Conservation (phyloP, 768 basidiomycete species). For the Termitomyces sp. region DNA sequence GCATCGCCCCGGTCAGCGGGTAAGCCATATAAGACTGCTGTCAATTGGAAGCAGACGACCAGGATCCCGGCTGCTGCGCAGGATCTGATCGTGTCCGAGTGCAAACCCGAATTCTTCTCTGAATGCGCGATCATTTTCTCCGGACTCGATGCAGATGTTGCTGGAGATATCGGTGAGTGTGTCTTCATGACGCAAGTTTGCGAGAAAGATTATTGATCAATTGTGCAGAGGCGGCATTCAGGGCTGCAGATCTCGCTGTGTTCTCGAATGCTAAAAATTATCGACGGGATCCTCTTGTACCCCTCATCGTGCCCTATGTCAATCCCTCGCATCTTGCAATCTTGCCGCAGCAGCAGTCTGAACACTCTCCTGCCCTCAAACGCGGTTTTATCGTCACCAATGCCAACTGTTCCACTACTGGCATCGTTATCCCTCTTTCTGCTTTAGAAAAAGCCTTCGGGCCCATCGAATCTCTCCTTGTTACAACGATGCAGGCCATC, state of each 20-base stretch:
- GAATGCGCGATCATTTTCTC: slow-evolving; percentile 90
- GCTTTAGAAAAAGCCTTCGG: slow-evolving; percentile 90
- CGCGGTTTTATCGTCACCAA: slow-evolving; percentile 97
- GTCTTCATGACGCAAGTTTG: neutral
- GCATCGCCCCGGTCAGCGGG: slow-evolving; percentile 87
- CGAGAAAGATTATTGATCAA: slow-evolving; percentile 1
- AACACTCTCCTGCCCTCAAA: slow-evolving; percentile 60
- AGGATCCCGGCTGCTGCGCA: slow-evolving; percentile 65
- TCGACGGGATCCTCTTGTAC: slow-evolving; percentile 86
- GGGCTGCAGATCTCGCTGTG: slow-evolving; percentile 81
- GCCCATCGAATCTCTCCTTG: slow-evolving; percentile 84
- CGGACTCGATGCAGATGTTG: slow-evolving; percentile 92
- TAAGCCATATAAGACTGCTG: slow-evolving; percentile 66
- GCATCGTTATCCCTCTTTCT: slow-evolving; percentile 82
- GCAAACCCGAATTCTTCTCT: slow-evolving; percentile 67
- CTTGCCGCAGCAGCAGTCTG: slow-evolving; percentile 72
- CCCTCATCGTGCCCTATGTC: slow-evolving; percentile 94
- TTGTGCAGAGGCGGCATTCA: slow-evolving; percentile 72
- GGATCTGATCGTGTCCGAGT: slow-evolving; percentile 65
- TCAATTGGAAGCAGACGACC: slow-evolving; percentile 83
- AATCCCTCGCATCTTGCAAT: slow-evolving; percentile 84
- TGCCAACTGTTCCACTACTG: slow-evolving; percentile 97
- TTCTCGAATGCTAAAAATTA: slow-evolving; percentile 99
- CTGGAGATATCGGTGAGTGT: slow-evolving; percentile 83
- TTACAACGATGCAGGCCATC: slow-evolving; percentile 97